Base-by-base conservation (phyloP, 1,284 basidiomycete genomes). In the Ustilago nuda region DNA sequence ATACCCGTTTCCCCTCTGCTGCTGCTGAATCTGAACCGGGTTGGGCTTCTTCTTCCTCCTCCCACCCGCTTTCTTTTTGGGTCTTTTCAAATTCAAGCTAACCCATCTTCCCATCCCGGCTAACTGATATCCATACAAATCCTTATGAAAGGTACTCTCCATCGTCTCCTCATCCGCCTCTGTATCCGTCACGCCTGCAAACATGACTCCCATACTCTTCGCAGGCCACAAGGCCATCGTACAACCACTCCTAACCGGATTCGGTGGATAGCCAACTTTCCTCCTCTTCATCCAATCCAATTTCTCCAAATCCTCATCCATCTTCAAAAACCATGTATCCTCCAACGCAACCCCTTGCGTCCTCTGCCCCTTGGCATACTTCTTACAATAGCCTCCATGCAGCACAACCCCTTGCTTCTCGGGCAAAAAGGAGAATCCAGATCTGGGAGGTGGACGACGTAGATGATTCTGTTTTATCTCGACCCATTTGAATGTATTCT, bases 311-410 rank as follows among this genome's bases (percentile, higher is more conserved):
- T 83, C 81, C 13, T 82, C 83, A 57, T 83, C 81, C 76, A 86
- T 79, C 91, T 91, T 90, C n/a, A 97, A 88, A 61, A 95, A 88
- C 94, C 95, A 97, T 0, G 93, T 93, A 82, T 98, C 95, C 39
- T 95, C 94, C 4, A 96, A 88, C 85, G 94, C 94, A 11, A 95
- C 89, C 2, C 95, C 95, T 43, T 94, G 88, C 0, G 93, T 91
- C 3, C 93, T 71, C 82, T 94, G 94, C 0, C 94, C 94, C 83
- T 95, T 95, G 46, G 89, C 87, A 79, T 96, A 97, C 84, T 94
- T 92, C 84, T 97, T 97, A 83, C 92, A 93, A 85, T 97, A 98
- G 0, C 95, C 95, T 17, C 94, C 95, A 80, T 95, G 91, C 9
- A 98, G 85, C 3, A 96, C 85, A 7, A 95, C 90, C 0, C 95